Conservation (phyloP, 1,284 basidiomycete species). For the Cryptococcus jaspeensis region DNA sequence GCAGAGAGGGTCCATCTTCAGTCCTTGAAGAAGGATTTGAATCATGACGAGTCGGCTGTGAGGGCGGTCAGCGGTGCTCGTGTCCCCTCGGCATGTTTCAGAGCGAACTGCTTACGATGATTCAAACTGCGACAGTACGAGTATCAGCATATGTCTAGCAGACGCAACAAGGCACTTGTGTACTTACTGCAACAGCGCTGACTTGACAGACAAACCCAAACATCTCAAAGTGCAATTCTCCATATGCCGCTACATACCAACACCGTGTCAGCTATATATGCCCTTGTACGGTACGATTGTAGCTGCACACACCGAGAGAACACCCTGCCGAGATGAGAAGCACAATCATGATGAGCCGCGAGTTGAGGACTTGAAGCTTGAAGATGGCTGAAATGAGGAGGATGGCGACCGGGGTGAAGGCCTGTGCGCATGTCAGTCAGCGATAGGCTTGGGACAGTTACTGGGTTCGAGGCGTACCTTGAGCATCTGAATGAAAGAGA, state of each 20-base stretch:
- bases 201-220: constrained; percentile 82
- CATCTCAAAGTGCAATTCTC: constrained; percentile 81
- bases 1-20: constrained; percentile 83
- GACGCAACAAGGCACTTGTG: not conserved
- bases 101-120: constrained; percentile 29
- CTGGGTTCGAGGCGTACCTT: constrained; percentile 59
- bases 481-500: constrained; percentile 98
- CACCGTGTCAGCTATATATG: constrained; percentile 7
- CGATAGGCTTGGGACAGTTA: not conserved
- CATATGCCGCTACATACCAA: constrained; percentile 55
- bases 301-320: constrained; percentile 67
- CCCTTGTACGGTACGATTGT: not conserved
- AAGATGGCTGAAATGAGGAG: constrained; percentile 87
- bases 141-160: not conserved
- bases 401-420: constrained; percentile 91
- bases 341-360: constrained; percentile 74
- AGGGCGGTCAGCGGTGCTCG: constrained; percentile 4
- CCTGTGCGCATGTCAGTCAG: constrained; percentile 54
- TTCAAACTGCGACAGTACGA: constrained; percentile 34
- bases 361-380: constrained; percentile 79
- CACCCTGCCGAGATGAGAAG: constrained; percentile 56
- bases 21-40: constrained; percentile 56
- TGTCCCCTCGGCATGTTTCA: not conserved
- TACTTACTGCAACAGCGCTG: constrained; percentile 62
- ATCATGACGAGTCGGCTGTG: constrained; percentile 82